These are phyloP conservation scores for Pythium coloratum DNA, from an alignment of 352 stramenopile genomes.

Conservation along the genomic window DNA sequence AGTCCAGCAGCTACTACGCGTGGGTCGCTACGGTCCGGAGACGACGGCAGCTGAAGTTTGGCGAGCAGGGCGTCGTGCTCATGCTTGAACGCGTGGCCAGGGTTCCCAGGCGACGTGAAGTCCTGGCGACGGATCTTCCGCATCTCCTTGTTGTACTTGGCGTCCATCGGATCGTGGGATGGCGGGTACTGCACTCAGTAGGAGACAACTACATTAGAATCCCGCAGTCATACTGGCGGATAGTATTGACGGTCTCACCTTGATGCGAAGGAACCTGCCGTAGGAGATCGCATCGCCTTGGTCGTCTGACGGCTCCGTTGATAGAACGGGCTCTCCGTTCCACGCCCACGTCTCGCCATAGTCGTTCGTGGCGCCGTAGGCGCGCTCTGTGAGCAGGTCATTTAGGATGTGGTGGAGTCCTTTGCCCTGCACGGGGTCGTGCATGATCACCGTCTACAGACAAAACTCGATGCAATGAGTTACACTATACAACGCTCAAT, in stretches of 20 bases:
- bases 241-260: constrained; percentile 31
- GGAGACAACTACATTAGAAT: background rate
- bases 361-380: constrained; percentile 33
- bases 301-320: background rate
- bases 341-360: constrained; percentile 47
- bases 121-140: constrained; percentile 61
- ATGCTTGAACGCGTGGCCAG: constrained; percentile 42
- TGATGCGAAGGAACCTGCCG: constrained; percentile 55
- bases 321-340: constrained; percentile 37
- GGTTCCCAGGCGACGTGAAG: constrained; percentile 54
- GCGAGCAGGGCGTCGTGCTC: constrained; percentile 52
- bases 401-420: constrained; percentile 72
- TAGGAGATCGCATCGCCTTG: constrained; percentile 43
- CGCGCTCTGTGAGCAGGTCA: constrained; percentile 67
- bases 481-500: background rate
- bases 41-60: constrained; percentile 43
- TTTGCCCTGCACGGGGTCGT: constrained; percentile 80
- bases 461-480: background rate
- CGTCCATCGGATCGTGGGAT: constrained; percentile 38
- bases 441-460: constrained; percentile 76
- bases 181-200: constrained; percentile 45
- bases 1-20: constrained; percentile 36
- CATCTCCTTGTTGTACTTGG: constrained; percentile 63
- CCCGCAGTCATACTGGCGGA: too few relatives aligned
- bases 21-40: constrained; percentile 15